Conservation (phyloP, 2,329 filamentous ascomycete species). For the Oidium heveae region DNA sequence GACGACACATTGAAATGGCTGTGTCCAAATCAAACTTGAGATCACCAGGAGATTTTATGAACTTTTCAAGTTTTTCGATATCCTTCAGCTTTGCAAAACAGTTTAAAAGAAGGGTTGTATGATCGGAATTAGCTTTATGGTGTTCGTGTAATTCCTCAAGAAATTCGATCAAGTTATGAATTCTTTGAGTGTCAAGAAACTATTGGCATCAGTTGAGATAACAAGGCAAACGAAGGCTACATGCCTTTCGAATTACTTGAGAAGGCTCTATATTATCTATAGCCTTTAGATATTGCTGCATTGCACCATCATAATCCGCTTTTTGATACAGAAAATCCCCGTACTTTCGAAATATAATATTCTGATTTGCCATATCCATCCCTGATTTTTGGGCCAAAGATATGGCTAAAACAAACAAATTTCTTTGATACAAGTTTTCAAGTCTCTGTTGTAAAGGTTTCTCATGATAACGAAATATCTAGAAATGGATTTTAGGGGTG, state of each 20-base stretch:
- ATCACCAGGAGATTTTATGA: constrained; percentile 86
- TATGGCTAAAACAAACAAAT: constrained; percentile 76
- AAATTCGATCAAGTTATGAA: constrained; percentile 93
- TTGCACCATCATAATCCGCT: constrained; percentile 89
- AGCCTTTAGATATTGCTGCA: constrained; percentile 91
- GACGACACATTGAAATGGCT: constrained; percentile 88
- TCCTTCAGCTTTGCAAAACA: constrained; percentile 98
- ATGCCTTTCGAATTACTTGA: constrained; percentile 75
- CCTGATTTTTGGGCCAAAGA: constrained; percentile 78
- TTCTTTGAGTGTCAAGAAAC: constrained; percentile 90
- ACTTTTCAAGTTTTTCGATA: constrained; percentile 82
- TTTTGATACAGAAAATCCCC: constrained; percentile 89
- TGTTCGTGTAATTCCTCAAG: constrained; percentile 90
- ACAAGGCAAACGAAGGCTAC: background rate
- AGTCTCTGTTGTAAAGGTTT: constrained; percentile 75
- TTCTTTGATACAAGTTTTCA: constrained; percentile 80
- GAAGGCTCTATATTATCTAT: constrained; percentile 93
- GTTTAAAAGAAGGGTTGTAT: constrained; percentile 82
- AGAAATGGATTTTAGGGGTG: constrained; percentile 17
- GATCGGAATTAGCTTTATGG: constrained; percentile 76
- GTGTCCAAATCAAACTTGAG: constrained; percentile 94
- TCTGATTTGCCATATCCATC: constrained; percentile 58
- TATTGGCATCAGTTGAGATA: constrained; percentile 17
- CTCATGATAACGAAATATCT: constrained; percentile 75
- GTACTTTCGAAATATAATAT: constrained; percentile 77